A percentile compares a stretch with the other conserved stretches of the same genome.
Conservation (phyloP, 2,329 filamentous ascomycete genomes). For the Diaporthe citriasiana region DNA sequence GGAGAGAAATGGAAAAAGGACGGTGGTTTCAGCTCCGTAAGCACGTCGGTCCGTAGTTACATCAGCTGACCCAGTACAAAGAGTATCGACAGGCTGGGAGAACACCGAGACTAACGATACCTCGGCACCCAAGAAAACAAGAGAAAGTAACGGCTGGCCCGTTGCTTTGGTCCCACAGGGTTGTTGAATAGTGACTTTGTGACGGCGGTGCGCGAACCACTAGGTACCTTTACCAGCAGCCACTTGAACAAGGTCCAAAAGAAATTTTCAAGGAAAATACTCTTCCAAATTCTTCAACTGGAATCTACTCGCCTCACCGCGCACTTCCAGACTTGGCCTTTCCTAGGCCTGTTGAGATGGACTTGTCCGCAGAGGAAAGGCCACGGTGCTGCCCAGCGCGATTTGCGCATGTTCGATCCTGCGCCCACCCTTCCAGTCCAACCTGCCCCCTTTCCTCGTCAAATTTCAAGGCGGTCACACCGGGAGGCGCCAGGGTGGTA, state of each 20-base stretch:
- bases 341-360: neutral
- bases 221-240: neutral
- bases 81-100: conserved; percentile 4
- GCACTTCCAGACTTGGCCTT: neutral
- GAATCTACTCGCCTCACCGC: neutral
- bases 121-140: neutral
- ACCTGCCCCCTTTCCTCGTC: too few species aligned
- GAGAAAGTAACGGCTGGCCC: neutral
- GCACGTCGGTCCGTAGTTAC: neutral
- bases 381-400: neutral
- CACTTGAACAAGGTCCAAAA: neutral
- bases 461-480: neutral
- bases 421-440: neutral
- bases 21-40: conserved; percentile 13
- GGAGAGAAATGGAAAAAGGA: conserved; percentile 5
- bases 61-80: conserved; percentile 10
- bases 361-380: neutral
- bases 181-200: too few species aligned
- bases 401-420: conserved; percentile 7
- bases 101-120: neutral
- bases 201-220: conserved; percentile 6
- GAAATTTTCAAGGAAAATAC: neutral
- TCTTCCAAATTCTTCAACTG: neutral
- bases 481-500: neutral
- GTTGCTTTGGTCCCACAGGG: neutral